Percentiles rank a stretch among this genome's conserved stretches.
Conservation (phyloP, 345 rosid genomes). For the Dipteronia sinensis region DNA sequence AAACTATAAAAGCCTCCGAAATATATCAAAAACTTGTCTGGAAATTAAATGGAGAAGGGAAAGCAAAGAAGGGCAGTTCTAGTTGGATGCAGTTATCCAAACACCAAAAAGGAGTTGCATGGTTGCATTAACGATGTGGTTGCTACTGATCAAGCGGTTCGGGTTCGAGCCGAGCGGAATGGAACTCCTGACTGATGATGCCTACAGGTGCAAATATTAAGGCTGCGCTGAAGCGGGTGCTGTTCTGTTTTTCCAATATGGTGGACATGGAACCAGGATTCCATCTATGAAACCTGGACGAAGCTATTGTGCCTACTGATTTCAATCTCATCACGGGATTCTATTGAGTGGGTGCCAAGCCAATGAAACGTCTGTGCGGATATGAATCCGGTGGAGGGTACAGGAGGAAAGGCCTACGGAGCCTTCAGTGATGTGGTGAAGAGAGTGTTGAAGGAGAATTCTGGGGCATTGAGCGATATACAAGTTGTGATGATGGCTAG, state of each 20-base stretch:
- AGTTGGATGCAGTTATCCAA: too few species aligned
- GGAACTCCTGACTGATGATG: too few species aligned
- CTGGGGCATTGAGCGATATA: slow-evolving; percentile 48
- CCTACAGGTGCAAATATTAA: too few species aligned
- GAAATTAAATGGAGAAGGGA: slow-evolving; percentile 35
- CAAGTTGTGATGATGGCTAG: slow-evolving; percentile 57
- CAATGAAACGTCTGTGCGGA: slow-evolving; percentile 81
- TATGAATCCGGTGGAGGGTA: slow-evolving; percentile 33
- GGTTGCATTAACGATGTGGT: slow-evolving; percentile 12
- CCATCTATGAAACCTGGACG: too few species aligned
- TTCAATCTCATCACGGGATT: slow-evolving; percentile 54
- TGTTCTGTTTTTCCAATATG: too few species aligned
- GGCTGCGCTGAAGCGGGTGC: too few species aligned
- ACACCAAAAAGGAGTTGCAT: too few species aligned
- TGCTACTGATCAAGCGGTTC: too few species aligned
- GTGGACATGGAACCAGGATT: too few species aligned
- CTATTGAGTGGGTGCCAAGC: slow-evolving; percentile 83
- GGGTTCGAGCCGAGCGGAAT: too few species aligned
- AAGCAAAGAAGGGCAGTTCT: slow-evolving; percentile 62
- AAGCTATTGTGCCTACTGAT: too few species aligned
- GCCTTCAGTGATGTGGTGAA: slow-evolving; percentile 79
- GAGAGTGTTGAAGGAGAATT: slow-evolving; percentile 48
- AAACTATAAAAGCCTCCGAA: neutral
- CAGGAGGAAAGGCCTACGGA: slow-evolving; percentile 61
- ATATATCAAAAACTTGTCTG: too few species aligned